phyloP scores from a whole-genome alignment of 2,329 filamentous ascomycete genomes.

The Stagonosporopsis chrysanthemi region DNA sequence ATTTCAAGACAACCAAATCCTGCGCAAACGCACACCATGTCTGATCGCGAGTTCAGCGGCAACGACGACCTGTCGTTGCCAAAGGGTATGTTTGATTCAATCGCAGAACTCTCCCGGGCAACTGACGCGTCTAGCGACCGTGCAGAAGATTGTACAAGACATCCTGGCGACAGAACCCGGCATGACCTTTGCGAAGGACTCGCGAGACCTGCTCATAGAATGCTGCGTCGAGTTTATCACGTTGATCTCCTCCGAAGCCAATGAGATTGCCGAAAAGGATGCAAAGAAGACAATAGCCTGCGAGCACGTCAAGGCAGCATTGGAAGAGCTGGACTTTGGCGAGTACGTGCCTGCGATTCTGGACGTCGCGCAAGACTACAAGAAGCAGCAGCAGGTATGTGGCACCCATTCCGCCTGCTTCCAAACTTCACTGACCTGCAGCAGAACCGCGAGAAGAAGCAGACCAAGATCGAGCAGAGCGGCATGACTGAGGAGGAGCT shows the following conservation, averaged over 20 bases:
- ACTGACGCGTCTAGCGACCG: conserved; percentile 61
- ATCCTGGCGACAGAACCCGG: conserved; percentile 81
- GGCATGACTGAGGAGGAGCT: conserved; percentile 91
- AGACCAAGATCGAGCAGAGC: conserved; percentile 95
- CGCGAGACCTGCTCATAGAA: conserved; percentile 93
- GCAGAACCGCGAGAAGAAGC: conserved; percentile 93
- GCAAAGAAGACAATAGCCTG: conserved; percentile 99
- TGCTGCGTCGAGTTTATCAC: conserved; percentile 99
- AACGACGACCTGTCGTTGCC: conserved; percentile 54
- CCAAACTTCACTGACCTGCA: conserved; percentile 20
- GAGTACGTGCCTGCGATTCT: conserved; percentile 90
- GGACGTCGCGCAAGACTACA: conserved; percentile 88
- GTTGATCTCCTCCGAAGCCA: conserved; percentile 96
- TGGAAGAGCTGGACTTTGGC: conserved; percentile 89
- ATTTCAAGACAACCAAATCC: conserved; percentile 12
- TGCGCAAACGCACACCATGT: conserved; percentile 44
- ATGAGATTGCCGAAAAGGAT: conserved; percentile 98
- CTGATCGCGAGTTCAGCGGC: conserved; percentile 54
- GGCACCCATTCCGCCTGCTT: neutral
- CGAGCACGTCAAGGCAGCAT: conserved; percentile 94
- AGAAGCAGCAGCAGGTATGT: conserved; percentile 86
- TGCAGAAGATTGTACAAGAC: conserved; percentile 88
- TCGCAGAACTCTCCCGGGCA: neutral
- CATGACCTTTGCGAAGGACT: conserved; percentile 91
- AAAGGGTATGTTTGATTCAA: conserved; percentile 43